These are phyloP conservation scores for Evansstolkia leycettana DNA, from an alignment of 495 filamentous ascomycete species.

Conservation along the genomic window DNA sequence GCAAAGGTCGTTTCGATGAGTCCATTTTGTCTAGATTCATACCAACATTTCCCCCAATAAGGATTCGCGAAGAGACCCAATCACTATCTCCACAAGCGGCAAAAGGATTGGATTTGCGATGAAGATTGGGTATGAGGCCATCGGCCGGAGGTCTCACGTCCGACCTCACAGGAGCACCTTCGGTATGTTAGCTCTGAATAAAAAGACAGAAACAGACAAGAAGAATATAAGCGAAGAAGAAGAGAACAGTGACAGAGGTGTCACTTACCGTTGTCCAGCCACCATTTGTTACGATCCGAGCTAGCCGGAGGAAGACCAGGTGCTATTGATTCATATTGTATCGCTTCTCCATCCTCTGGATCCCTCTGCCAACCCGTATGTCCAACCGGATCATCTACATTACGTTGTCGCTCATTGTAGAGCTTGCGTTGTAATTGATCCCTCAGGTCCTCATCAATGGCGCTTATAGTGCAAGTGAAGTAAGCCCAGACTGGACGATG, in stretches of 20 bases:
- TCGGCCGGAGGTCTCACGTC: slow-evolving; percentile 48
- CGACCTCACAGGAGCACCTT: slow-evolving; percentile 65
- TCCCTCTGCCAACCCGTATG: slow-evolving; percentile 37
- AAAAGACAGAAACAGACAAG: too few relatives aligned
- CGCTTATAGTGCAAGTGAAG: slow-evolving; percentile 71
- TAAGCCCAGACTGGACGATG: slow-evolving; percentile 85
- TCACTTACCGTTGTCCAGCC: slow-evolving; percentile 64
- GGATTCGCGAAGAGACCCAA: slow-evolving; percentile 42
- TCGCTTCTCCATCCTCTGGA: slow-evolving; percentile 60
- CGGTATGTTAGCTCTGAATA: slow-evolving; percentile 1
- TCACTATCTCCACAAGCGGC: slow-evolving; percentile 52
- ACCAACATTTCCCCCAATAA: neutral
- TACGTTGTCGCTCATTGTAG: slow-evolving; percentile 53
- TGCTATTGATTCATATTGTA: slow-evolving; percentile 63
- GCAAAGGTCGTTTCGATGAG: slow-evolving; percentile 2
- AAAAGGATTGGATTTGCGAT: slow-evolving; percentile 75
- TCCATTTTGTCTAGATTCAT: neutral
- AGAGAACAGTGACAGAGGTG: neutral
- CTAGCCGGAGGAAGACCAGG: slow-evolving; percentile 79
- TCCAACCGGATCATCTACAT: slow-evolving; percentile 33
- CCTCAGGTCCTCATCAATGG: slow-evolving; percentile 62
- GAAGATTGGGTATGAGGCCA: slow-evolving; percentile 51
- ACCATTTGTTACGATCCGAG: slow-evolving; percentile 86
- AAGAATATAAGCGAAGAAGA: too few relatives aligned
- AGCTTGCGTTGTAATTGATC: slow-evolving; percentile 57